A percentile compares a stretch with the other conserved stretches of the same genome.
Evolutionary conservation across 78 protist species (phyloP).

Genomic region (Speleostelium caveatum): DNA sequence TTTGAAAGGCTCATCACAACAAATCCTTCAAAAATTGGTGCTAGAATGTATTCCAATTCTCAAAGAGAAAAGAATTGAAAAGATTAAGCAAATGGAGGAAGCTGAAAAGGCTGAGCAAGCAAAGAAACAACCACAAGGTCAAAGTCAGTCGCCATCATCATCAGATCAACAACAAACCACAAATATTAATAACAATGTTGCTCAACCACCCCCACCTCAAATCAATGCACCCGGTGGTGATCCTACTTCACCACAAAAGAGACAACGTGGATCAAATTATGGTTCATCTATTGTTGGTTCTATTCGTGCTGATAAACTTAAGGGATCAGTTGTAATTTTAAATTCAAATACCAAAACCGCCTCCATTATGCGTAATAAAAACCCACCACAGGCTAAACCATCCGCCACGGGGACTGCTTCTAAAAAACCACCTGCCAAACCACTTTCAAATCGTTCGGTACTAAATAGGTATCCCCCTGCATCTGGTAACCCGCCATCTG

Average conservation of each 20-base stretch:
- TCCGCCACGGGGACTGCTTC: slow-evolving; percentile 7
- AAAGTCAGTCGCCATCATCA: neutral
- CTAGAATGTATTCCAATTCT: slow-evolving; percentile 61
- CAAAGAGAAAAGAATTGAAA: slow-evolving; percentile 47
- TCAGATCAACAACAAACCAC: neutral
- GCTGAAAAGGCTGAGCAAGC: neutral
- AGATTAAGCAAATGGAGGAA: slow-evolving; percentile 54
- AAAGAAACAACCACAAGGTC: neutral
- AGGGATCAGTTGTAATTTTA: slow-evolving; percentile 53
- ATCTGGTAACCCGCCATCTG: neutral
- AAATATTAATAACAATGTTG: slow-evolving; percentile 11
- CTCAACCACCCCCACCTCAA: neutral
- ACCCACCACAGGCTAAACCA: slow-evolving; percentile 1
- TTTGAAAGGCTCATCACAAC: slow-evolving; percentile 52
- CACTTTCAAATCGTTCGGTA: neutral
- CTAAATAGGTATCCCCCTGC: slow-evolving; percentile 44
- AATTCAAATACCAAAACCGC: slow-evolving; percentile 59
- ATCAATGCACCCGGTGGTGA: neutral
- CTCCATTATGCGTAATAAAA: slow-evolving; percentile 55
- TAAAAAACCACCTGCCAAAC: neutral
- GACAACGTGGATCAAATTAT: neutral
- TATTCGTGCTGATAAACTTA: slow-evolving; percentile 34
- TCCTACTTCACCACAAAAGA: neutral
- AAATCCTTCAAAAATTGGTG: slow-evolving; percentile 56
- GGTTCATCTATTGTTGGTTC: neutral